Conservation (phyloP, 352 stramenopile species). For the Elongisporangium prolatum region DNA sequence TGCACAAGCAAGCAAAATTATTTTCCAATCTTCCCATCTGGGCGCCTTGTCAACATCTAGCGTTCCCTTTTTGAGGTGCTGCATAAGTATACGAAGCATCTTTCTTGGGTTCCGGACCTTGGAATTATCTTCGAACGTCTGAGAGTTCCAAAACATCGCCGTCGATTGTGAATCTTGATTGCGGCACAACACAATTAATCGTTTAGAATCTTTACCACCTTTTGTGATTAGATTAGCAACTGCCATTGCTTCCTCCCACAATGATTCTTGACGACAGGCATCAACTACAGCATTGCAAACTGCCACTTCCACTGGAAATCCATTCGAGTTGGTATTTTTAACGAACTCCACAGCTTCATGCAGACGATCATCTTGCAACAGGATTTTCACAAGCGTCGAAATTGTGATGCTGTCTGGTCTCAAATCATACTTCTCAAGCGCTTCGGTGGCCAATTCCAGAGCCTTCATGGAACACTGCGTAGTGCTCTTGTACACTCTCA, state of each 20-base stretch:
- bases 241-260: constrained; percentile 4
- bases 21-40: neutral
- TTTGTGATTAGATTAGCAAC: constrained; percentile 13
- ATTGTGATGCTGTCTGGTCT: constrained; percentile 37
- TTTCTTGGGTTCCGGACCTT: constrained; percentile 15
- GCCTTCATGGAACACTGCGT: constrained; percentile 28
- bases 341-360: constrained; percentile 24
- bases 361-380: constrained; percentile 32
- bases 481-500: constrained; percentile 46
- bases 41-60: too few relatives aligned
- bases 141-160: constrained; percentile 14
- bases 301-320: constrained; percentile 5
- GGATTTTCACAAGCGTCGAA: constrained; percentile 31
- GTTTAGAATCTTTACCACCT: neutral
- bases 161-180: constrained; percentile 12
- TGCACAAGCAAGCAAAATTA: neutral
- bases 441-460: constrained; percentile 18
- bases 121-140: neutral
- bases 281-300: constrained; percentile 43
- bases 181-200: neutral
- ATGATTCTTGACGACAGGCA: constrained; percentile 22
- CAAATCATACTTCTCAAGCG: constrained; percentile 29
- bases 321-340: constrained; percentile 10
- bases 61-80: too few relatives aligned
- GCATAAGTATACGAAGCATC: neutral